A percentile compares a stretch with the other conserved stretches of the same genome.
phyloP scores from a whole-genome alignment of 305 asterid genomes.

The Salvia sclarea region DNA sequence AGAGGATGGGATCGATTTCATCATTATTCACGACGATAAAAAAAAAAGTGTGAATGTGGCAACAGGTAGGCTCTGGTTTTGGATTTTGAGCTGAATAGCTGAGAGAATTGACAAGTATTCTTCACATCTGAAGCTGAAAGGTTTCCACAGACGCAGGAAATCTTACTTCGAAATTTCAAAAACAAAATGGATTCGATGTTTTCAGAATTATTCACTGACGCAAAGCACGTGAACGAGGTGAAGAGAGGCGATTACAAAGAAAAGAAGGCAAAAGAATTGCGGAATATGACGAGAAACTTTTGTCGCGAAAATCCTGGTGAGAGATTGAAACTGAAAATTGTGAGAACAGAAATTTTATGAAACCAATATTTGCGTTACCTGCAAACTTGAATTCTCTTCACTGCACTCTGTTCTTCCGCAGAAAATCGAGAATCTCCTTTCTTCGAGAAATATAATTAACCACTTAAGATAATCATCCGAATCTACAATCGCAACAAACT shows the following conservation, averaged over 20 bases:
- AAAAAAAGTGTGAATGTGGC: neutral
- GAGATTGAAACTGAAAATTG: slow-evolving; percentile 26
- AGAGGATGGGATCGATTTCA: neutral
- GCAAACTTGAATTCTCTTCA: slow-evolving; percentile 25
- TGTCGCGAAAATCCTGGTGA: slow-evolving; percentile 8
- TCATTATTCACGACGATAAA: neutral
- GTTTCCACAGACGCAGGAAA: neutral
- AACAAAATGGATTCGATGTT: slow-evolving; percentile 8
- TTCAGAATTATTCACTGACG: neutral
- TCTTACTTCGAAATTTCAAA: neutral
- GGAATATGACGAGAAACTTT: neutral
- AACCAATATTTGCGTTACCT: slow-evolving; percentile 29
- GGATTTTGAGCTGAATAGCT: neutral
- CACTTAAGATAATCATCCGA: slow-evolving; percentile 29
- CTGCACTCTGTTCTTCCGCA: slow-evolving; percentile 23
- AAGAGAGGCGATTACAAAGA: too few relatives aligned
- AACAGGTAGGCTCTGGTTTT: neutral
- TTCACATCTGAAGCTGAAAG: slow-evolving; percentile 11
- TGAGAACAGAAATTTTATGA: neutral
- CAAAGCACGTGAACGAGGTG: slow-evolving; percentile 9
- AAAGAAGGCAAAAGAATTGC: neutral
- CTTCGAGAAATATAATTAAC: slow-evolving; percentile 18
- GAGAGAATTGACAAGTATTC: slow-evolving; percentile 3
- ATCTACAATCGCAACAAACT: slow-evolving; percentile 37
- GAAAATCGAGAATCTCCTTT: slow-evolving; percentile 1